A percentile compares a stretch with the other conserved stretches of the same genome.
Evolutionary conservation across 176 grass and related monocot genomes (phyloP).

Genomic region (Rhynchospora tenuis): DNA sequence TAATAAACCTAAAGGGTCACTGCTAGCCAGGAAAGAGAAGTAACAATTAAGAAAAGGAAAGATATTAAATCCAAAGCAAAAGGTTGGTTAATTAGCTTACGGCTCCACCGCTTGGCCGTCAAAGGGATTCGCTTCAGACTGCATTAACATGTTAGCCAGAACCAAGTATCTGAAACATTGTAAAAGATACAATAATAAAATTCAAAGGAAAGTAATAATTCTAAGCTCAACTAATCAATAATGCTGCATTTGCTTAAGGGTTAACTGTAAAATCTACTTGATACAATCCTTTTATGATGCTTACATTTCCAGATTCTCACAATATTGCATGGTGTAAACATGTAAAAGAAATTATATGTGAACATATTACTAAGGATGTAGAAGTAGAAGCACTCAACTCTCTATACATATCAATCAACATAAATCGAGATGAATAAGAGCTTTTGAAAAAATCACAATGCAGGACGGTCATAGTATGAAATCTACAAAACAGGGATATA

Average conservation of each 20-base stretch:
- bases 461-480: background rate
- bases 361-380: background rate
- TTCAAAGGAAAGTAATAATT: background rate
- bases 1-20: conserved; percentile 3
- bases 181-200: conserved; percentile 6
- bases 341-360: background rate
- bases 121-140: conserved; percentile 99
- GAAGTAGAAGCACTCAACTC: background rate
- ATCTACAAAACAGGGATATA: background rate
- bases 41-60: background rate
- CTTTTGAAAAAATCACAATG: background rate
- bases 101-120: conserved; percentile 96
- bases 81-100: conserved; percentile 35
- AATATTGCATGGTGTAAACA: background rate
- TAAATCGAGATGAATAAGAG: background rate
- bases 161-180: conserved; percentile 67
- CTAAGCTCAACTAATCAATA: background rate
- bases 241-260: background rate
- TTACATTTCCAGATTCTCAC: background rate
- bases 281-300: background rate
- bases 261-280: background rate
- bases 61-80: conserved; percentile 9
- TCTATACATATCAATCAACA: background rate
- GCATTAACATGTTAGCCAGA: conserved; percentile 99
- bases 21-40: background rate